phyloP scores from a whole-genome alignment of 1,139 yeast species.

The Taphrina deformans region DNA sequence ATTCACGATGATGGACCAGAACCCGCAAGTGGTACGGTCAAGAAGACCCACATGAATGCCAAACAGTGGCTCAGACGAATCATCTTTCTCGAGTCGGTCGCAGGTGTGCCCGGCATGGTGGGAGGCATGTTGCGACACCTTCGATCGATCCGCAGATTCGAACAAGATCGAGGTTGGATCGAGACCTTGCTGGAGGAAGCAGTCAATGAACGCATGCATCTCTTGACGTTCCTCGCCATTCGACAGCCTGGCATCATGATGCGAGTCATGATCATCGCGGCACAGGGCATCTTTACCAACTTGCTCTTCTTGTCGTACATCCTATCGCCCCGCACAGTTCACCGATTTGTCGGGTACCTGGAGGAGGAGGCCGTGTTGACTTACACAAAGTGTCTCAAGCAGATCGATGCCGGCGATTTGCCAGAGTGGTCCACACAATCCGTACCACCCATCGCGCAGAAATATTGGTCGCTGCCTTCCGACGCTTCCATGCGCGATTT shows the following conservation, averaged over 20 bases:
- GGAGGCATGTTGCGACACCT: constrained; percentile 70
- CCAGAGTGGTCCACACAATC: constrained; percentile 51
- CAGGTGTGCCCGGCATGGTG: constrained; percentile 79
- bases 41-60: constrained; percentile 57
- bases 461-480: constrained; percentile 61
- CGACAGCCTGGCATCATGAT: constrained; percentile 67
- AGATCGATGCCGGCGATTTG: constrained; percentile 55
- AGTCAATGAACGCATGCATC: constrained; percentile 76
- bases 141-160: constrained; percentile 59
- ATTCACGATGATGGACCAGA: constrained; percentile 45
- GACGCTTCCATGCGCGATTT: constrained; percentile 61
- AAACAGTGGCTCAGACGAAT: constrained; percentile 67
- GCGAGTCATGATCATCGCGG: constrained; percentile 57
- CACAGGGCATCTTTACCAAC: constrained; percentile 73
- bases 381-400: constrained; percentile 62
- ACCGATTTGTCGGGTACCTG: constrained; percentile 73
- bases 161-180: constrained; percentile 73
- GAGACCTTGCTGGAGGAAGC: constrained; percentile 75
- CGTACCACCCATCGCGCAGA: constrained; percentile 61
- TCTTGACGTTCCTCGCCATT: constrained; percentile 65
- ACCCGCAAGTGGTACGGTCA: background rate
- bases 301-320: constrained; percentile 63
- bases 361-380: constrained; percentile 80
- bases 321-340: constrained; percentile 64
- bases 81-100: constrained; percentile 69